phyloP scores from a whole-genome alignment of 805 yeast genomes.

The Candida rishiriensis region DNA sequence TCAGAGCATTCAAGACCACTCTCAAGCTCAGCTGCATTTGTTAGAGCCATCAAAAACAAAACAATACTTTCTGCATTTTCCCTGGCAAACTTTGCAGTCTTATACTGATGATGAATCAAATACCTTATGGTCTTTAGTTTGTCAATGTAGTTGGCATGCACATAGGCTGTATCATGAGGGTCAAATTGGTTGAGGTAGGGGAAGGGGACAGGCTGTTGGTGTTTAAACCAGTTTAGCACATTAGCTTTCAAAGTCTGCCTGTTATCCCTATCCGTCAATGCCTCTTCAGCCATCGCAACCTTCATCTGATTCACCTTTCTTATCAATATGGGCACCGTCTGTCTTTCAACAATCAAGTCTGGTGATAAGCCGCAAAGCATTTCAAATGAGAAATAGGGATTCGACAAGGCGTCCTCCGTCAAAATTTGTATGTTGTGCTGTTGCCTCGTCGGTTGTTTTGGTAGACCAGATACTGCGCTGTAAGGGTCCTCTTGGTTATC shows the following conservation, averaged over 20 bases:
- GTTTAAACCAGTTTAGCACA: too few relatives aligned
- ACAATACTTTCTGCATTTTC: constrained; percentile 1
- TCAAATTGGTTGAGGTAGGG: constrained; percentile 14
- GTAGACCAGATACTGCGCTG: too few relatives aligned
- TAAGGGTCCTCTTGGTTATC: neutral
- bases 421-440: too few relatives aligned
- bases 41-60: constrained; percentile 1
- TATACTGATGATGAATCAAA: constrained; percentile 3
- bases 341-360: constrained; percentile 8
- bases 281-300: neutral
- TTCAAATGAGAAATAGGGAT: constrained; percentile 1
- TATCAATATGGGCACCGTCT: neutral
- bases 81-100: neutral
- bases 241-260: too few relatives aligned
- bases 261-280: too few relatives aligned
- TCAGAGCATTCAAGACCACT: neutral
- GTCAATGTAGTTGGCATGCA: constrained; percentile 8
- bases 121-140: constrained; percentile 11
- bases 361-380: constrained; percentile 4
- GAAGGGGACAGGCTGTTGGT: constrained; percentile 1
- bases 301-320: neutral
- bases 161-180: constrained; percentile 10
- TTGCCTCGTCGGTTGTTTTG: too few relatives aligned
- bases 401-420: neutral
- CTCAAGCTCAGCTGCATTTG: constrained; percentile 1